A percentile compares a stretch with the other conserved stretches of the same genome.
Conservation (phyloP, 306 rosid species). For the Malus sieversii region DNA sequence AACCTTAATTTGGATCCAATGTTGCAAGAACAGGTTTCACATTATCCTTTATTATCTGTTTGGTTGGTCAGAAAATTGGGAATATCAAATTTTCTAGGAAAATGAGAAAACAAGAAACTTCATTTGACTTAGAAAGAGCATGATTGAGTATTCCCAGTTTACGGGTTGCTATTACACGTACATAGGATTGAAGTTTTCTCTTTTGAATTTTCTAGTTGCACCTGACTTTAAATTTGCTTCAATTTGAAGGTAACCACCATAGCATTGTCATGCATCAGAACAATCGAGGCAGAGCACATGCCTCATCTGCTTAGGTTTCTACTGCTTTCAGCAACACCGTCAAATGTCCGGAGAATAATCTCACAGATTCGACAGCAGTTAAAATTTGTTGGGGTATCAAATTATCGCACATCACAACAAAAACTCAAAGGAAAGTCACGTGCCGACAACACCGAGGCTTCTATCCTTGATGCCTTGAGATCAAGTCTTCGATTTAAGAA, state of each 20-base stretch:
- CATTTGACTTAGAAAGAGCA: no score
- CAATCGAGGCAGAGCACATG: constrained; percentile 28
- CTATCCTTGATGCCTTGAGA: constrained; percentile 34
- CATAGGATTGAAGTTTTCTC: background rate
- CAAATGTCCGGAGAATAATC: constrained; percentile 24
- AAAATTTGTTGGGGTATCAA: constrained; percentile 27
- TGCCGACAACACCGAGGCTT: constrained; percentile 21
- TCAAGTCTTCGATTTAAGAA: constrained; percentile 32
- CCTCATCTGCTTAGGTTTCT: constrained; percentile 32
- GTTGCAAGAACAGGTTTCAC: constrained; percentile 32
- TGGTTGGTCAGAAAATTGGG: background rate
- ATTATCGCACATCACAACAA: constrained; percentile 11
- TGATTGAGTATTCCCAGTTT: no score
- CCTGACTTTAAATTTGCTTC: background rate
- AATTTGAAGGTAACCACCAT: constrained; percentile 21
- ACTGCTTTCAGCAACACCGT: constrained; percentile 30
- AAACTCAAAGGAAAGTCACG: constrained; percentile 27
- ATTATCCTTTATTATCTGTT: background rate
- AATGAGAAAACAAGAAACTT: background rate
- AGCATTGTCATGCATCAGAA: constrained; percentile 33
- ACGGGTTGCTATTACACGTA: no score
- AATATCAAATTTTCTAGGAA: background rate
- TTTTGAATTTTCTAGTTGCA: background rate
- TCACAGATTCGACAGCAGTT: constrained; percentile 31
- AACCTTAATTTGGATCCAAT: constrained; percentile 27